A percentile compares a stretch with the other conserved stretches of the same genome.
Evolutionary conservation across 345 rosid genomes (phyloP).

Genomic region (Eucalyptus viminalis): DNA sequence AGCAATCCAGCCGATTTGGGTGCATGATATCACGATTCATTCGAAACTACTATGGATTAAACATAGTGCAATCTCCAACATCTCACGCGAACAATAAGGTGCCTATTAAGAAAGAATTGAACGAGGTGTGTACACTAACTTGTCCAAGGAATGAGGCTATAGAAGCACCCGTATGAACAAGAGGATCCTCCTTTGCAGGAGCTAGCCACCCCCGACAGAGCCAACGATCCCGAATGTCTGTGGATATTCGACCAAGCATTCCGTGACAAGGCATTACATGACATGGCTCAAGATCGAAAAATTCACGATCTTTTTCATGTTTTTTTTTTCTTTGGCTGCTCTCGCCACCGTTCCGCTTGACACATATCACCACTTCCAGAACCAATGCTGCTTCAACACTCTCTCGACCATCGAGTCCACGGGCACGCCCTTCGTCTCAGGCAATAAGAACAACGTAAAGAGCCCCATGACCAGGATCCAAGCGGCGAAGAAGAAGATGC

Average conservation of each 20-base stretch:
- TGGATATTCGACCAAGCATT: not conserved
- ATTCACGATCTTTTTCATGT: too few species aligned
- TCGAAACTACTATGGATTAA: not conserved
- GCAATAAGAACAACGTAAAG: not conserved
- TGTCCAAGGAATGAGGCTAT: conserved; percentile 97
- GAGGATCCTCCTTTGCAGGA: conserved; percentile 93
- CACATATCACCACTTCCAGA: not conserved
- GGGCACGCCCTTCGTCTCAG: not conserved
- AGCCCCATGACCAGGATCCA: not conserved
- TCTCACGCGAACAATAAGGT: not conserved
- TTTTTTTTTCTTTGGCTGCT: too few species aligned
- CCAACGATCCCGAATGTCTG: conserved; percentile 97
- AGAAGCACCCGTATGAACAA: conserved; percentile 93
- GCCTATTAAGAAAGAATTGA: not conserved
- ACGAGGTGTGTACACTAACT: conserved; percentile 15
- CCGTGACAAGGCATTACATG: too few species aligned
- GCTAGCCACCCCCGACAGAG: conserved; percentile 97
- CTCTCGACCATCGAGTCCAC: not conserved
- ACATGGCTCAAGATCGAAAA: too few species aligned
- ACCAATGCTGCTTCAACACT: not conserved
- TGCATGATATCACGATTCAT: not conserved
- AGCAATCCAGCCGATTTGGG: not conserved
- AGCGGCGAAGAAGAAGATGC: not conserved
- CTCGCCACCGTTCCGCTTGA: too few species aligned
- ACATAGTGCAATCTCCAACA: not conserved